These are phyloP conservation scores for Diaporthe eres DNA, from an alignment of 2,329 filamentous ascomycete species.

Conservation along the genomic window DNA sequence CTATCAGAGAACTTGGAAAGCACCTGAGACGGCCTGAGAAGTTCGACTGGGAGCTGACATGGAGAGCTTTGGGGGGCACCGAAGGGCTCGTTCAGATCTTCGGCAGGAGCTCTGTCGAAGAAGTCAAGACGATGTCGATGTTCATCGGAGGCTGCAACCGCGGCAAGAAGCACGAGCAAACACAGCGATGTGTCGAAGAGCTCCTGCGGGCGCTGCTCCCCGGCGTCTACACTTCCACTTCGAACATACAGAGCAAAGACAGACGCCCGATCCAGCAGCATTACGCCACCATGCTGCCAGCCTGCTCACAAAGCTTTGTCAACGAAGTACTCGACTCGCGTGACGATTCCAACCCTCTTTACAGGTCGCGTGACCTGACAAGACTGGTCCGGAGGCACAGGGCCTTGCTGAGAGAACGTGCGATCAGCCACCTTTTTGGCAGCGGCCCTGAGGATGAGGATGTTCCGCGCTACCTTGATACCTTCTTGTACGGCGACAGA, in stretches of 20 bases:
- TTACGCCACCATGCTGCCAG: conserved; percentile 33
- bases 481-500: not conserved
- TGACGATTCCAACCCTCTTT: conserved; percentile 32
- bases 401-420: conserved; percentile 12
- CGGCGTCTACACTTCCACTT: conserved; percentile 7
- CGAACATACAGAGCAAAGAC: not conserved
- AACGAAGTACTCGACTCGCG: conserved; percentile 13
- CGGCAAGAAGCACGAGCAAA: not conserved
- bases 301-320: conserved; percentile 30
- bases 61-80: not conserved
- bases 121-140: conserved; percentile 21
- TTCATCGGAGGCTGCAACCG: conserved; percentile 6
- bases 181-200: conserved; percentile 20
- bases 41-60: conserved; percentile 21
- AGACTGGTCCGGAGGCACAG: conserved; percentile 1
- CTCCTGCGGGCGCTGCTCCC: conserved; percentile 34
- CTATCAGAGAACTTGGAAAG: conserved; percentile 14
- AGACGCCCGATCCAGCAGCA: conserved; percentile 29
- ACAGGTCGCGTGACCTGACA: conserved; percentile 1
- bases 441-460: not conserved
- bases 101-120: conserved; percentile 15
- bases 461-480: conserved; percentile 3
- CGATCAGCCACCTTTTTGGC: conserved; percentile 25
- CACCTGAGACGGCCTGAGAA: conserved; percentile 6
- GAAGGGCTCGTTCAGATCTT: conserved; percentile 18